Conservation (phyloP, 2,329 filamentous ascomycete species). For the Cladosporium velox region DNA sequence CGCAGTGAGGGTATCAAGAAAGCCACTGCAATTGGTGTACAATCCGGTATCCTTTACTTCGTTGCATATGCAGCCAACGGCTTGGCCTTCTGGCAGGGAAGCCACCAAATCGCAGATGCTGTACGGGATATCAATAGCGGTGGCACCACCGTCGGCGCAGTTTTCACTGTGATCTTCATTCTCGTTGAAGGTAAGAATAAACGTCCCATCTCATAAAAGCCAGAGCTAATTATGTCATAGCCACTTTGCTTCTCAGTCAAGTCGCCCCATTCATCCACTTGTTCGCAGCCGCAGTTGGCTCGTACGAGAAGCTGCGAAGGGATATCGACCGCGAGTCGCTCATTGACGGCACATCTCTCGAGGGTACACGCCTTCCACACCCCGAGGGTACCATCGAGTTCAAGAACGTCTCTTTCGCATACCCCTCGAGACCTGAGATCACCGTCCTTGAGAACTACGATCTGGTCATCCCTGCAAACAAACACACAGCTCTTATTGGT, state of each 20-base stretch:
- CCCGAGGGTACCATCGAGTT: conserved; percentile 58
- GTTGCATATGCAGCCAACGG: conserved; percentile 68
- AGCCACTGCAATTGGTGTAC: conserved; percentile 56
- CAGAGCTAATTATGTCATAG: conserved; percentile 54
- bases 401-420: conserved; percentile 67
- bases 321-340: conserved; percentile 56
- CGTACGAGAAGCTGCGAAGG: conserved; percentile 59
- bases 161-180: conserved; percentile 58
- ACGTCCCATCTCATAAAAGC: conserved; percentile 62
- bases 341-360: conserved; percentile 42
- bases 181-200: conserved; percentile 48
- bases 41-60: conserved; percentile 65
- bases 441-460: conserved; percentile 63
- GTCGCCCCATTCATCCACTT: conserved; percentile 53
- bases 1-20: conserved; percentile 60
- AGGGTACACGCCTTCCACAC: conserved; percentile 31
- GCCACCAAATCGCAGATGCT: conserved; percentile 54
- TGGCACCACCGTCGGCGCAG: conserved; percentile 43
- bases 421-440: conserved; percentile 59
- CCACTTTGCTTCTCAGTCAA: conserved; percentile 49
- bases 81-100: conserved; percentile 69
- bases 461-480: conserved; percentile 63
- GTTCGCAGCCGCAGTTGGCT: conserved; percentile 52
- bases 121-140: conserved; percentile 36
- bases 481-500: conserved; percentile 77